phyloP scores from a whole-genome alignment of 768 basidiomycete species.

The Podaxis sp. region DNA sequence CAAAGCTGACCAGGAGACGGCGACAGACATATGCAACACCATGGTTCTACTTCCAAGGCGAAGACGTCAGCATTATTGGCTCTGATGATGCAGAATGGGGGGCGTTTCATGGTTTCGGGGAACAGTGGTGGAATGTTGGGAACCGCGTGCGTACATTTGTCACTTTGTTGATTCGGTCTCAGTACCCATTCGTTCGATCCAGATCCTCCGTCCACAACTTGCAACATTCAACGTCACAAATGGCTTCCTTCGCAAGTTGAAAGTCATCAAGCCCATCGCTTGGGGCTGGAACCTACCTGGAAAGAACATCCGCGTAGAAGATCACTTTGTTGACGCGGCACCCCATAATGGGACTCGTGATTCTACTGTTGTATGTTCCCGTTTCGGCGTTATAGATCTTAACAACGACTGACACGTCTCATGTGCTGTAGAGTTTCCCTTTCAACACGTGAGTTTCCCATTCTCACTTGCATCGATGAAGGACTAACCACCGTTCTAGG shows the following conservation, averaged over 20 bases:
- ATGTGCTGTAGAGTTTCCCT: conserved; percentile 36
- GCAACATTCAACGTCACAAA: conserved; percentile 48
- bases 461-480: neutral
- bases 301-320: conserved; percentile 35
- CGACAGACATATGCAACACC: conserved; percentile 40
- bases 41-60: conserved; percentile 46
- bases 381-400: neutral
- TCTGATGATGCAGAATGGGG: conserved; percentile 39
- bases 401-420: neutral
- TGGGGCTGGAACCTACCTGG: conserved; percentile 48
- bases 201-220: conserved; percentile 45
- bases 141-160: conserved; percentile 32
- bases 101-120: conserved; percentile 45
- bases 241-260: conserved; percentile 33
- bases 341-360: conserved; percentile 39
- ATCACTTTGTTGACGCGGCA: conserved; percentile 41
- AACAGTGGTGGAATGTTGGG: conserved; percentile 50
- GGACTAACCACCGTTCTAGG: neutral
- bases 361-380: conserved; percentile 29
- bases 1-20: neutral
- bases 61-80: conserved; percentile 40
- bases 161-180: neutral
- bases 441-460: conserved; percentile 41
- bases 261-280: conserved; percentile 49
- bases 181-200: neutral